Percentiles rank a stretch among this genome's conserved stretches.
Conservation (phyloP, 805 yeast genomes). For the Schwanniomyces occidentalis region DNA sequence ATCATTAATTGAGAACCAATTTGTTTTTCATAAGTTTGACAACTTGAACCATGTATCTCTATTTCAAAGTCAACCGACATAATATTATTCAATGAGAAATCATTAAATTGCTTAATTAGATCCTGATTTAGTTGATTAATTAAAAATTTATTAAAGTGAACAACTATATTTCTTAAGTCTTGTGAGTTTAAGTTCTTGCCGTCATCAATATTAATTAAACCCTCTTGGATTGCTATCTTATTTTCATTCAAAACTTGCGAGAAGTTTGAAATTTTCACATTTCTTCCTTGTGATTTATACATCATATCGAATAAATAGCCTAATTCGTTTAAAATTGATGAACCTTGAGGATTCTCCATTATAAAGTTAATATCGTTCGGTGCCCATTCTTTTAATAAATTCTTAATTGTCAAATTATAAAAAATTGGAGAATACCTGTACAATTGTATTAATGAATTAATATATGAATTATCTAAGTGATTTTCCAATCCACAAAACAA, state of each 20-base stretch:
- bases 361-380: constrained; percentile 38
- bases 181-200: constrained; percentile 44
- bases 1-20: constrained; percentile 38
- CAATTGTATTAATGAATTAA: constrained; percentile 75
- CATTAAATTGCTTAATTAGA: constrained; percentile 34
- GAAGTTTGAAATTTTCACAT: constrained; percentile 82
- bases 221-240: constrained; percentile 49
- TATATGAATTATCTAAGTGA: constrained; percentile 72
- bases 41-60: constrained; percentile 39
- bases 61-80: constrained; percentile 48
- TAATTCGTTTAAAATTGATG: constrained; percentile 70
- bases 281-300: constrained; percentile 72
- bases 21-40: constrained; percentile 37
- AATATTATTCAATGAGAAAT: constrained; percentile 28
- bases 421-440: constrained; percentile 76
- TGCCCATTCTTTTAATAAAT: constrained; percentile 50
- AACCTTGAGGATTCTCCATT: constrained; percentile 36
- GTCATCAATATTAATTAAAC: constrained; percentile 53
- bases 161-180: constrained; percentile 46
- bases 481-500: constrained; percentile 79
- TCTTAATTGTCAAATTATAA: constrained; percentile 60
- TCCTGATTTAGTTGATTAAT: constrained; percentile 53
- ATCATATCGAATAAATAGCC: constrained; percentile 94
- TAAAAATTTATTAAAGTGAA: constrained; percentile 59
- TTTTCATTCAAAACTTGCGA: constrained; percentile 40